Evolutionary conservation across 768 basidiomycete species (phyloP).

Genomic region (Floccularia luteovirens): DNA sequence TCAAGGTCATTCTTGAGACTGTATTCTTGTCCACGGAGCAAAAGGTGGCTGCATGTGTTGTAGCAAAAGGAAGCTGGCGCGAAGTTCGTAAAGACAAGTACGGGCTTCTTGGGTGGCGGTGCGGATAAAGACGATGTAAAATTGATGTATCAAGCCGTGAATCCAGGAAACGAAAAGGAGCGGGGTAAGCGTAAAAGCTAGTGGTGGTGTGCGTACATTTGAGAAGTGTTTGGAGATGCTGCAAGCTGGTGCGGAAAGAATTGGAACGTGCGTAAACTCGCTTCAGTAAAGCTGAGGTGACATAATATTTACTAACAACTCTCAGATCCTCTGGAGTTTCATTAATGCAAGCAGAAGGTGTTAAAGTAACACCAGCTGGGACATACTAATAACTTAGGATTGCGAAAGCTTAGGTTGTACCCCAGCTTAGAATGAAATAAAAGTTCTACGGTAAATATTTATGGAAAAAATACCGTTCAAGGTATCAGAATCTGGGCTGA

Average conservation of each 20-base stretch:
- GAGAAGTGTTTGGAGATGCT: conserved; percentile 40
- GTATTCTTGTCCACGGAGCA: conserved; percentile 33
- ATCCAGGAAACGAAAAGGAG: conserved; percentile 16
- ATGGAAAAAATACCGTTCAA: no score
- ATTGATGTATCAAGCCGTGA: conserved; percentile 33
- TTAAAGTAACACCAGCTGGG: no score
- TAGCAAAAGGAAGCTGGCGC: conserved; percentile 45
- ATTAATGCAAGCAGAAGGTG: no score
- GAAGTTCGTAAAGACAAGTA: conserved; percentile 46
- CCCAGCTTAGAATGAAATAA: no score
- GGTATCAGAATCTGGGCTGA: no score
- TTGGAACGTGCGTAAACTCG: conserved; percentile 51
- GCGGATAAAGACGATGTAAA: conserved; percentile 36
- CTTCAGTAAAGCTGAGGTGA: no score
- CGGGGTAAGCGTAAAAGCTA: conserved; percentile 41
- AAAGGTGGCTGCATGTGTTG: conserved; percentile 37
- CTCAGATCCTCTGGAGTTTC: no score
- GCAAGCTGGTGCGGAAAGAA: conserved; percentile 40
- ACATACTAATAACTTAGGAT: no score
- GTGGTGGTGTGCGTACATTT: conserved; percentile 40
- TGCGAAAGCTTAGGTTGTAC: no score
- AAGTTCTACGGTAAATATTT: no score
- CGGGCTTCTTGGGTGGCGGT: conserved; percentile 41
- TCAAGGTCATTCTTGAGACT: conserved; percentile 50
- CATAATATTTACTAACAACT: no score